Percentiles rank a stretch among this genome's conserved stretches.
These are phyloP conservation scores for Talaromyces verruculosus DNA, from an alignment of 2,329 filamentous ascomycete species.

Conservation along the genomic window DNA sequence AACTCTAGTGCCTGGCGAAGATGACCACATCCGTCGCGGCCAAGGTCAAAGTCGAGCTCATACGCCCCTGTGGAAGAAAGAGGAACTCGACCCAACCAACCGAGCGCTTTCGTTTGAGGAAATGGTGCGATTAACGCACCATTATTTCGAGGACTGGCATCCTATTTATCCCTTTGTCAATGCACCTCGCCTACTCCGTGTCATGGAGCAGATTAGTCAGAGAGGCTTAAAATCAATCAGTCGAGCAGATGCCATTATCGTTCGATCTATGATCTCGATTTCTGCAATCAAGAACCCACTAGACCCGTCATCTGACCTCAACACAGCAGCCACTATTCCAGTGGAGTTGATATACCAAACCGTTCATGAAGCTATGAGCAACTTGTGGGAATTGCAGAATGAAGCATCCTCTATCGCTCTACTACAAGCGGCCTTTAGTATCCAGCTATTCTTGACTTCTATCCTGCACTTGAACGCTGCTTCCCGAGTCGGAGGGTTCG, in stretches of 20 bases:
- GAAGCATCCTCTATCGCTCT: background rate
- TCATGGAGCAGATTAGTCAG: background rate
- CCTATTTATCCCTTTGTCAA: background rate
- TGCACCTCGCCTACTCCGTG: background rate
- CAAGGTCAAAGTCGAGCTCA: background rate
- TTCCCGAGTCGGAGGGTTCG: background rate
- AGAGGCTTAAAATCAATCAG: background rate
- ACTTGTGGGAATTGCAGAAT: background rate
- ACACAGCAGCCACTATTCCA: background rate
- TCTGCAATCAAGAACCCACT: background rate
- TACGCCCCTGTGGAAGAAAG: background rate
- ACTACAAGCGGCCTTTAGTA: slow-evolving; percentile 2
- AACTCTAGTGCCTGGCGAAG: background rate
- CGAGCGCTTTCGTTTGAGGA: background rate
- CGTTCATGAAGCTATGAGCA: background rate
- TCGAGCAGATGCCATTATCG: background rate
- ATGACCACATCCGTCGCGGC: background rate
- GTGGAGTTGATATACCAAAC: background rate
- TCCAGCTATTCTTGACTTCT: background rate
- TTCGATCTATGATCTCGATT: background rate
- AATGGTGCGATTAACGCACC: background rate
- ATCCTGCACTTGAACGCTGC: background rate
- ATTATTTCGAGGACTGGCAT: background rate
- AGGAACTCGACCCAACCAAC: background rate
- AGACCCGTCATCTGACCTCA: background rate